These are phyloP conservation scores for Zymoseptoria brevis DNA, from an alignment of 2,329 filamentous ascomycete genomes.

Conservation along the genomic window DNA sequence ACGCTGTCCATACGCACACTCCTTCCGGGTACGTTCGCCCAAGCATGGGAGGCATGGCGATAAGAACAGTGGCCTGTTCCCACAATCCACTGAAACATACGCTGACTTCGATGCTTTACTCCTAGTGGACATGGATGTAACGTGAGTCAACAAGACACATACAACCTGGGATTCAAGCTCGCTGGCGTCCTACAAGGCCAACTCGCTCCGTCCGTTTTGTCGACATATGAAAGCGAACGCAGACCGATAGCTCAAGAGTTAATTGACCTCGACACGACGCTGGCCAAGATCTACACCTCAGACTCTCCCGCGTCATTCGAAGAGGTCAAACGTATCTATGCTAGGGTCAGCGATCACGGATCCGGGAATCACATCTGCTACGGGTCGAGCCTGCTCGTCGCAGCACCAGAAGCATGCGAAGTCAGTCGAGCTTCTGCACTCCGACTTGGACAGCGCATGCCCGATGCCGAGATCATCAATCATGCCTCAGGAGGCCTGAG, in stretches of 20 bases:
- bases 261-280: conserved; percentile 15
- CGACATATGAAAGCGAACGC: conserved; percentile 18
- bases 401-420: background rate
- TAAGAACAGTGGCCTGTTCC: too few species aligned
- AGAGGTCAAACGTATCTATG: conserved; percentile 10
- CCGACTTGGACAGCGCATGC: conserved; percentile 3
- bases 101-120: background rate
- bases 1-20: conserved; percentile 33
- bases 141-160: conserved; percentile 29
- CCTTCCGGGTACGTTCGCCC: conserved; percentile 32
- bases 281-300: conserved; percentile 14
- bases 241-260: conserved; percentile 14
- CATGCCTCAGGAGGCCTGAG: conserved; percentile 5
- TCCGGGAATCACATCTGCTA: background rate
- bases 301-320: conserved; percentile 1
- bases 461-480: conserved; percentile 7
- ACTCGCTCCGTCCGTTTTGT: conserved; percentile 10
- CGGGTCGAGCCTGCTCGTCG: background rate
- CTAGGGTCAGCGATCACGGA: background rate
- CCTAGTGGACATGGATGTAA: conserved; percentile 13
- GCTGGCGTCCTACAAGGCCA: conserved; percentile 9
- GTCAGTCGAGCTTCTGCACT: background rate
- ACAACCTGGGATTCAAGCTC: conserved; percentile 21
- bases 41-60: conserved; percentile 25
- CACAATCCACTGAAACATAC: background rate